Evolutionary conservation across 1,284 basidiomycete species (phyloP).

Genomic region (Ganoderma sp.): DNA sequence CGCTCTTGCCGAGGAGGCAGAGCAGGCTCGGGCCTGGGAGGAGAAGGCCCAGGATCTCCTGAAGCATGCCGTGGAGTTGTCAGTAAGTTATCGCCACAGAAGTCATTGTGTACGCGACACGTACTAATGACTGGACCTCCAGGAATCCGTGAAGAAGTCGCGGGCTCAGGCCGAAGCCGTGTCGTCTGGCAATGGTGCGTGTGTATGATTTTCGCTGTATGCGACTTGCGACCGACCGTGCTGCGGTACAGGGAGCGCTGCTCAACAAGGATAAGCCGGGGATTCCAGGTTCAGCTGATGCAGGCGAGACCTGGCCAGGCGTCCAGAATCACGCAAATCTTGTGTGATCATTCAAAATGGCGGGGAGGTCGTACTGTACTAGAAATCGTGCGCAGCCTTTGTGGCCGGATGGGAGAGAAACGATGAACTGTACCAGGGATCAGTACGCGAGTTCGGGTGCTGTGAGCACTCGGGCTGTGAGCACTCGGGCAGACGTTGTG

Average conservation of each 20-base stretch:
- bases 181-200: not conserved
- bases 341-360: too few species aligned
- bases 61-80: not conserved
- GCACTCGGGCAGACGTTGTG: too few species aligned
- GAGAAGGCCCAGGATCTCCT: not conserved
- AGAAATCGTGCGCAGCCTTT: too few species aligned
- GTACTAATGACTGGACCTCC: not conserved
- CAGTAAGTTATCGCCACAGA: not conserved
- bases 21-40: constrained; percentile 2
- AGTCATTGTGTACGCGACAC: not conserved
- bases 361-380: too few species aligned
- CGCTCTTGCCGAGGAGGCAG: not conserved
- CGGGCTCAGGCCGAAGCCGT: not conserved
- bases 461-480: too few species aligned
- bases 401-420: too few species aligned
- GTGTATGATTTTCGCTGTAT: not conserved
- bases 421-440: too few species aligned
- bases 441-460: too few species aligned
- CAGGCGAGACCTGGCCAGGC: too few species aligned
- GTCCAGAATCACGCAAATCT: too few species aligned
- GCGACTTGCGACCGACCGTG: not conserved
- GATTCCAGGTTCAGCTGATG: too few species aligned
- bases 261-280: not conserved
- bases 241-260: not conserved
- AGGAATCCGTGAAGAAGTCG: constrained; percentile 5